These are phyloP conservation scores for Eucalyptus sp. DNA, from an alignment of 345 rosid species.

Conservation along the genomic window DNA sequence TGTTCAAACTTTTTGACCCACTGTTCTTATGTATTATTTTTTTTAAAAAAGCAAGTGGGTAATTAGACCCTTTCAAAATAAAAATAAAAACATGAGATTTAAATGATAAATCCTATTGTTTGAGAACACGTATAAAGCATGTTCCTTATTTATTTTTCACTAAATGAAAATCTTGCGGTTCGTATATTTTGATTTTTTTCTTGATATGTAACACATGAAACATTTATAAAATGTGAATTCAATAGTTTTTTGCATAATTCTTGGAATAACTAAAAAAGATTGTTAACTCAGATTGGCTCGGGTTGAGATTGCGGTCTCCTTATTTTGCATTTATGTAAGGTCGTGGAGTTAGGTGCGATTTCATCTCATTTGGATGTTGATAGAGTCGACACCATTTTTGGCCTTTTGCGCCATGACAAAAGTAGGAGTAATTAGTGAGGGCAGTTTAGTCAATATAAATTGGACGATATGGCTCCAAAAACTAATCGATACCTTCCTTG, in stretches of 20 bases:
- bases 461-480: background rate
- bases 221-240: background rate
- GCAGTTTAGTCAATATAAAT: background rate
- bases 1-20: background rate
- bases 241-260: background rate
- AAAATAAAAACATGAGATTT: background rate
- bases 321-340: background rate
- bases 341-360: background rate
- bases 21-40: background rate
- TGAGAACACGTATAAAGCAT: rapidly evolving
- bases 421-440: background rate
- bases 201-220: background rate
- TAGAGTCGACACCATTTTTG: background rate
- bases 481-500: background rate
- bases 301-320: background rate
- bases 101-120: background rate
- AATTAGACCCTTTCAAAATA: background rate
- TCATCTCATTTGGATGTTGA: background rate
- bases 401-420: background rate
- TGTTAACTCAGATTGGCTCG: background rate
- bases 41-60: background rate
- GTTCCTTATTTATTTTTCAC: background rate
- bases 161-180: background rate
- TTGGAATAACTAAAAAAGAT: background rate
- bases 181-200: background rate